phyloP scores from a whole-genome alignment of 768 basidiomycete species.

The Mycena leptocephala region DNA sequence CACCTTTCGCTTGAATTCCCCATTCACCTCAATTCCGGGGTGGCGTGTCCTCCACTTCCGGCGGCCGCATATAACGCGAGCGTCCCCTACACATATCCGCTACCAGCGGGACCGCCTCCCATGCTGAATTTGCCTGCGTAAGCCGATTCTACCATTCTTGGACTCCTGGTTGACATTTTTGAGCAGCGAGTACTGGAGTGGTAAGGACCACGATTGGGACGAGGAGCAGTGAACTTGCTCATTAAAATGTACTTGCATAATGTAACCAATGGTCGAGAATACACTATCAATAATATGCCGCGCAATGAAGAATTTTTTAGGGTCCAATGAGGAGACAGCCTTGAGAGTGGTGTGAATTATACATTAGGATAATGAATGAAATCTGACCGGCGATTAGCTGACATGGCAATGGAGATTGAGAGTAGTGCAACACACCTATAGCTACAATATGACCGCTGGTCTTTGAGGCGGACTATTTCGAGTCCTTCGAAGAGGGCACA shows the following conservation, averaged over 20 bases:
- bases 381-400: neutral
- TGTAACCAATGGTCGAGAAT: neutral
- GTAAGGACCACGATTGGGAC: slow-evolving; percentile 31
- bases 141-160: neutral
- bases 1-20: slow-evolving; percentile 33
- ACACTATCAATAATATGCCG: neutral
- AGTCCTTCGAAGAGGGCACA: slow-evolving; percentile 33
- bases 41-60: slow-evolving; percentile 20
- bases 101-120: slow-evolving; percentile 29
- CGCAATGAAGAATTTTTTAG: neutral
- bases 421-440: slow-evolving; percentile 9
- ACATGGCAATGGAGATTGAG: too few relatives aligned
- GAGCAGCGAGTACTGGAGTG: slow-evolving; percentile 27
- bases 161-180: neutral
- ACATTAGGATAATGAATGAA: neutral
- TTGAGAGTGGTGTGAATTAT: slow-evolving; percentile 8
- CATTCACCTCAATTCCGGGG: slow-evolving; percentile 30
- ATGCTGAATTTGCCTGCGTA: slow-evolving; percentile 28
- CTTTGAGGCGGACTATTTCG: neutral
- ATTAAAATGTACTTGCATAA: neutral
- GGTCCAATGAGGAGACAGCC: too few relatives aligned
- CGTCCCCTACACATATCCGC: slow-evolving; percentile 20
- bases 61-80: slow-evolving; percentile 6
- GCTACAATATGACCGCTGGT: neutral
- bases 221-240: slow-evolving; percentile 6